Percentiles rank a stretch among this genome's conserved stretches.
phyloP scores from a whole-genome alignment of 768 basidiomycete genomes.

The Piloderma croceum region DNA sequence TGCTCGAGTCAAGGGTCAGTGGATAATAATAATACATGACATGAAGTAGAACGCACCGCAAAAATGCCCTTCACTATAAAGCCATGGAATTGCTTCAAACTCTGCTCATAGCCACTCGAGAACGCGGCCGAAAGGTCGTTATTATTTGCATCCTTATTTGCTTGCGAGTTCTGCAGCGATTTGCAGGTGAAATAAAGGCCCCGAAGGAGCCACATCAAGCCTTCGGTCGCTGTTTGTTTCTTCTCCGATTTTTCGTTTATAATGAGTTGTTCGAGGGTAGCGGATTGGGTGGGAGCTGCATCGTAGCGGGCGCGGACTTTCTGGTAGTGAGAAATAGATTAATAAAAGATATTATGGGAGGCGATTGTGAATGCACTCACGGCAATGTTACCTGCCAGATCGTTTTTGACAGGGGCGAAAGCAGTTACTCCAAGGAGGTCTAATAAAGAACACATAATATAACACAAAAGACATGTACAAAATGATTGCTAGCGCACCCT shows the following conservation, averaged over 20 bases:
- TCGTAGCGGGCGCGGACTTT: slow-evolving; percentile 86
- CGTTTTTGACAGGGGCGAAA: slow-evolving; percentile 76
- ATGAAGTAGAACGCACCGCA: slow-evolving; percentile 34
- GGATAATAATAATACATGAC: no score
- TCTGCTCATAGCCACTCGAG: slow-evolving; percentile 71
- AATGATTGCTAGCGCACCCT: slow-evolving; percentile 43
- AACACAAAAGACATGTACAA: slow-evolving; percentile 3
- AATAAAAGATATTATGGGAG: not conserved
- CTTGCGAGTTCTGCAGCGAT: slow-evolving; percentile 68
- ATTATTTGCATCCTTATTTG: slow-evolving; percentile 41
- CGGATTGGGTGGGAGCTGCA: slow-evolving; percentile 54
- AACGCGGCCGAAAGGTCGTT: slow-evolving; percentile 72
- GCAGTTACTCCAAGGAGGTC: slow-evolving; percentile 84
- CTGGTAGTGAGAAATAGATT: slow-evolving; percentile 34
- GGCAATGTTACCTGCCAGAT: slow-evolving; percentile 87
- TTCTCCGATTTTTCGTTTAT: slow-evolving; percentile 82
- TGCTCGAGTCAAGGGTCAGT: no score
- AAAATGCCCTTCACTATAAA: slow-evolving; percentile 65
- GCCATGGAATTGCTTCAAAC: slow-evolving; percentile 81
- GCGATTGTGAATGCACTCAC: slow-evolving; percentile 40
- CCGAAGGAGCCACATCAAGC: slow-evolving; percentile 89
- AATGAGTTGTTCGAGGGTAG: slow-evolving; percentile 80
- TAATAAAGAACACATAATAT: slow-evolving; percentile 22
- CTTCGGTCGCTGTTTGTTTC: slow-evolving; percentile 85
- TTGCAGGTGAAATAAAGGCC: slow-evolving; percentile 87